These are phyloP conservation scores for Coemansia sp. DNA, from an alignment of 192 early-diverging fungal genomes.

Conservation along the genomic window DNA sequence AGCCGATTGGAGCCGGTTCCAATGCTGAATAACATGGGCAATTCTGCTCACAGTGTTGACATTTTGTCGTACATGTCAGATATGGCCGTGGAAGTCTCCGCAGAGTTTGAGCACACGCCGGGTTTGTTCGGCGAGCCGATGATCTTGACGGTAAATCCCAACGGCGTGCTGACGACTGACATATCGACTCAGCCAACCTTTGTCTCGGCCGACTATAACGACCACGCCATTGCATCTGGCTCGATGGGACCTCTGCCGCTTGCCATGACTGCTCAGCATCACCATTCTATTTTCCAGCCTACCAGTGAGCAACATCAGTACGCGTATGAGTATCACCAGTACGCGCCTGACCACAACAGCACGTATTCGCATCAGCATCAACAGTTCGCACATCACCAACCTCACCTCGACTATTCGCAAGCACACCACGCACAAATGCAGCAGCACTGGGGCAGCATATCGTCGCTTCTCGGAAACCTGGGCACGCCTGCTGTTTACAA, in stretches of 20 bases:
- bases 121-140: constrained; percentile 21
- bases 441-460: not conserved
- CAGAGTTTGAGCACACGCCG: constrained; percentile 8
- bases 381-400: constrained; percentile 5
- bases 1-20: constrained; percentile 1
- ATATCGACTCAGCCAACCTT: constrained; percentile 2
- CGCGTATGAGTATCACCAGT: not conserved
- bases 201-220: constrained; percentile 6
- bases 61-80: constrained; percentile 15
- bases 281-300: not conserved
- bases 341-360: not conserved
- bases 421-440: constrained; percentile 6
- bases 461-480: not conserved
- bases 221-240: not conserved
- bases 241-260: not conserved
- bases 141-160: constrained; percentile 14
- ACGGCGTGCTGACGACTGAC: not conserved
- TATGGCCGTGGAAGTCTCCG: constrained; percentile 5
- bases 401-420: constrained; percentile 8
- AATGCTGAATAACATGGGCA: constrained; percentile 6
- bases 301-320: not conserved
- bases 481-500: not conserved
- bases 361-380: constrained; percentile 4
- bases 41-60: constrained; percentile 2
- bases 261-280: not conserved